Percentiles rank a stretch among this genome's conserved stretches.
phyloP scores from a whole-genome alignment of 2,329 filamentous ascomycete species.

The Capronia epimyces region DNA sequence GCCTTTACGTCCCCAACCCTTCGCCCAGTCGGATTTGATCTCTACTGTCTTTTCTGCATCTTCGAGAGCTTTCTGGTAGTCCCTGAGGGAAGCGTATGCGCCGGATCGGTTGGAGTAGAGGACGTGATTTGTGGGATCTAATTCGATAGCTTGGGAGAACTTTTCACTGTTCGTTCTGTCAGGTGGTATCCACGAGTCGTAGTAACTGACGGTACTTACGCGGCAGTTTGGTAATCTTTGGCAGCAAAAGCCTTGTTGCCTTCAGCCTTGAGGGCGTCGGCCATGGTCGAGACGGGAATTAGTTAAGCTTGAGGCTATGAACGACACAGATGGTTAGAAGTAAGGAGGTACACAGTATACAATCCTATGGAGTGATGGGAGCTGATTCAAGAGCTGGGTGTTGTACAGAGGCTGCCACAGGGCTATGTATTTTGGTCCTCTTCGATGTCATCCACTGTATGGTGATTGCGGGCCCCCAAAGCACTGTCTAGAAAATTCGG shows the following conservation, averaged over 20 bases:
- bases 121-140: conserved; percentile 88
- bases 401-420: not conserved
- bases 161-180: conserved; percentile 64
- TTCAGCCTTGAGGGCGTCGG: conserved; percentile 84
- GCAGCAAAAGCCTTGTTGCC: conserved; percentile 98
- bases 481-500: conserved; percentile 25
- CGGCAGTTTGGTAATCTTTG: conserved; percentile 92
- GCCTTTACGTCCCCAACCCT: conserved; percentile 92
- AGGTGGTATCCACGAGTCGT: conserved; percentile 6
- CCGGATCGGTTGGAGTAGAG: conserved; percentile 96
- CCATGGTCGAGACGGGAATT: conserved; percentile 43
- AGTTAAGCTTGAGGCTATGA: not conserved
- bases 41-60: conserved; percentile 92
- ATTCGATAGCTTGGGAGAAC: conserved; percentile 85
- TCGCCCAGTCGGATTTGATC: conserved; percentile 96
- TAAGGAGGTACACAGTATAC: not conserved
- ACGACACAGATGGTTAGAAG: too few species aligned
- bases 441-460: not conserved
- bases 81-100: conserved; percentile 77
- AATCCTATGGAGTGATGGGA: not conserved
- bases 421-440: not conserved
- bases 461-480: conserved; percentile 10
- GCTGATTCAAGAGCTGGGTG: not conserved
- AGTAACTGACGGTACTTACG: conserved; percentile 58
- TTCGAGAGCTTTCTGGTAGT: conserved; percentile 76